Conservation (phyloP, 1,284 basidiomycete genomes). For the Tilletia caries region DNA sequence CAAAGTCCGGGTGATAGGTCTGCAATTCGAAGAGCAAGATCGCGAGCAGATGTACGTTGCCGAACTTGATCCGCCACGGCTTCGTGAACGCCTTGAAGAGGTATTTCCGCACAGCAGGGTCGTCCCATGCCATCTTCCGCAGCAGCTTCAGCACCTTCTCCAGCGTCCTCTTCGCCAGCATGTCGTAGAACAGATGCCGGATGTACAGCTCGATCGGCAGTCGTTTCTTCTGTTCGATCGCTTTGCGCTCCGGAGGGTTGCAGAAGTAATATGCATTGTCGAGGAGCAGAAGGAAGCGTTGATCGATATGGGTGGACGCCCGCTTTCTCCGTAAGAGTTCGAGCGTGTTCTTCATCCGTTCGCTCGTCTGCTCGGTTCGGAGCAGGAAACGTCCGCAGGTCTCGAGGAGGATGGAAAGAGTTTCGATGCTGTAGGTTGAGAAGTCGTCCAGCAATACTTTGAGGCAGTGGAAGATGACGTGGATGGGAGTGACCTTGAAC, state of each 20-base stretch:
- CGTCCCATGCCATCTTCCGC: conserved; percentile 94
- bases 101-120: conserved; percentile 58
- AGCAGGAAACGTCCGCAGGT: conserved; percentile 90
- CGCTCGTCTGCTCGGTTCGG: conserved; percentile 78
- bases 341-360: conserved; percentile 68
- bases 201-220: conserved; percentile 86
- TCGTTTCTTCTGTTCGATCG: conserved; percentile 78
- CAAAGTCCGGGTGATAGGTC: conserved; percentile 83
- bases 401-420: conserved; percentile 84
- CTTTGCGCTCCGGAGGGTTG: conserved; percentile 90
- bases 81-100: conserved; percentile 81
- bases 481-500: conserved; percentile 85
- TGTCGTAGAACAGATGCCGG: conserved; percentile 84
- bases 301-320: conserved; percentile 83
- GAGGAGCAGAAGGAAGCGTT: conserved; percentile 78
- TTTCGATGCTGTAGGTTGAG: conserved; percentile 85
- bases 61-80: conserved; percentile 92
- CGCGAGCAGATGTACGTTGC: conserved; percentile 83
- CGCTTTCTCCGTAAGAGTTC: conserved; percentile 94
- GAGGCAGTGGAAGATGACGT: conserved; percentile 89
- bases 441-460: conserved; percentile 97
- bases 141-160: conserved; percentile 88
- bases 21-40: conserved; percentile 91
- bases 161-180: conserved; percentile 81
- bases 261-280: conserved; percentile 99